Evolutionary conservation across 768 basidiomycete species (phyloP).

Genomic region (Collybia mongolica): DNA sequence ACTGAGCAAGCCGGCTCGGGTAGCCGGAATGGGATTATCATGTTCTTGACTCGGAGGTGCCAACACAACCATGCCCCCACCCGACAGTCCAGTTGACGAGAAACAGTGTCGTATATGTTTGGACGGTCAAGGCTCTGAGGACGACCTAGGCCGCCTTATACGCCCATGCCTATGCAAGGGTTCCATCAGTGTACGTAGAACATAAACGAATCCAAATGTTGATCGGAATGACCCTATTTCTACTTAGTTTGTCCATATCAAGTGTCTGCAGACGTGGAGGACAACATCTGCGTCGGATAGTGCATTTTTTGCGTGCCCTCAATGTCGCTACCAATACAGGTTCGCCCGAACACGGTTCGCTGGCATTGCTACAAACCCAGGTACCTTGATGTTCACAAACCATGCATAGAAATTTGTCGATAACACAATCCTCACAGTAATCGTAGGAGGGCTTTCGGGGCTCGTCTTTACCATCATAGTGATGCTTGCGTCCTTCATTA

Average conservation of each 20-base stretch:
- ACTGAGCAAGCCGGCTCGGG: too few relatives aligned
- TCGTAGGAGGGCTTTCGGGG: slow-evolving; percentile 60
- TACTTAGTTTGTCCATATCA: slow-evolving; percentile 77
- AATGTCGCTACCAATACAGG: slow-evolving; percentile 76
- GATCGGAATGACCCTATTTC: background rate
- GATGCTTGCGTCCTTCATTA: slow-evolving; percentile 67
- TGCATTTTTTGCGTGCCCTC: slow-evolving; percentile 78
- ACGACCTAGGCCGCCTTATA: slow-evolving; percentile 70
- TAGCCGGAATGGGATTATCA: too few relatives aligned
- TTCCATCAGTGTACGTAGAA: slow-evolving; percentile 57
- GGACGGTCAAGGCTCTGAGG: slow-evolving; percentile 60
- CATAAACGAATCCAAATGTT: background rate
- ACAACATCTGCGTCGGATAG: slow-evolving; percentile 56
- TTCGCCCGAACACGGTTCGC: slow-evolving; percentile 69
- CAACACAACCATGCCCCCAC: slow-evolving; percentile 8
- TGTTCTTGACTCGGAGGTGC: too few relatives aligned
- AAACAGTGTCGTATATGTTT: slow-evolving; percentile 87
- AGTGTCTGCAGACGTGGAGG: slow-evolving; percentile 77
- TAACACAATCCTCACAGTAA: slow-evolving; percentile 38
- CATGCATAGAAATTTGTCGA: background rate
- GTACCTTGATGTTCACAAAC: slow-evolving; percentile 31
- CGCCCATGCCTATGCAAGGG: slow-evolving; percentile 81
- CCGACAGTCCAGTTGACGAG: slow-evolving; percentile 29
- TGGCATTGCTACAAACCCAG: slow-evolving; percentile 77
- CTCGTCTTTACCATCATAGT: slow-evolving; percentile 65